Percentiles rank a stretch among this genome's conserved stretches.
Conservation (phyloP, 2,329 filamentous ascomycete genomes). For the Zymoseptoria crescenta region DNA sequence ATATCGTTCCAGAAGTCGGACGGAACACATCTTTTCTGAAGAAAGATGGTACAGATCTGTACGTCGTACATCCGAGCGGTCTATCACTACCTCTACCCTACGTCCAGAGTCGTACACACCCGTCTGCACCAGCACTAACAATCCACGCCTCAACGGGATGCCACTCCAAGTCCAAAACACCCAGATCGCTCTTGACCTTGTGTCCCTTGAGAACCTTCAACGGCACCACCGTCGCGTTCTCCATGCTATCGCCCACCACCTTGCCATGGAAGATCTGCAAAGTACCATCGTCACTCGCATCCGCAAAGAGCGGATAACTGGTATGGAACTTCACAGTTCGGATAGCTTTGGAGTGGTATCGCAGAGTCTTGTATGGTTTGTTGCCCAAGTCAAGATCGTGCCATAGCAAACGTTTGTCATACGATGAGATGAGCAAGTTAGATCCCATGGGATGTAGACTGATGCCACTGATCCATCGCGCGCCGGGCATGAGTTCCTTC, state of each 20-base stretch:
- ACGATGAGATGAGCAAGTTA: conserved; percentile 89
- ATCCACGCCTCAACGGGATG: conserved; percentile 91
- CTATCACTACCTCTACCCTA: conserved; percentile 15
- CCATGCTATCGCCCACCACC: conserved; percentile 88
- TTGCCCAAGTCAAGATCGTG: conserved; percentile 90
- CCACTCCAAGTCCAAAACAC: conserved; percentile 93
- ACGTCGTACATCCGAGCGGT: neutral
- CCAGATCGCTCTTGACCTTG: conserved; percentile 74
- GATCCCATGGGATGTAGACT: conserved; percentile 90
- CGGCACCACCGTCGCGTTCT: conserved; percentile 92
- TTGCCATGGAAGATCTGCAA: conserved; percentile 96
- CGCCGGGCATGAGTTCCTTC: conserved; percentile 88
- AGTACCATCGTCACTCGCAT: conserved; percentile 89
- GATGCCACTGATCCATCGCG: conserved; percentile 88
- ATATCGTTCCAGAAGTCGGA: too few species aligned
- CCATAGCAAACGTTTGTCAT: conserved; percentile 90
- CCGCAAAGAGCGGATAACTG: conserved; percentile 73
- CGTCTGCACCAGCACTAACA: conserved; percentile 88
- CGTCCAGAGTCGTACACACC: conserved; percentile 81
- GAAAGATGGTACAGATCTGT: neutral
- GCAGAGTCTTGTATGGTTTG: conserved; percentile 89
- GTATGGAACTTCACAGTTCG: conserved; percentile 82
- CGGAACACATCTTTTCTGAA: neutral
- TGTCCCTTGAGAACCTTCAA: conserved; percentile 91
- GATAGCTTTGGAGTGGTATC: conserved; percentile 90